Base-by-base conservation (phyloP, 2,329 filamentous ascomycete species). In the Rhinocladiella mackenziei region DNA sequence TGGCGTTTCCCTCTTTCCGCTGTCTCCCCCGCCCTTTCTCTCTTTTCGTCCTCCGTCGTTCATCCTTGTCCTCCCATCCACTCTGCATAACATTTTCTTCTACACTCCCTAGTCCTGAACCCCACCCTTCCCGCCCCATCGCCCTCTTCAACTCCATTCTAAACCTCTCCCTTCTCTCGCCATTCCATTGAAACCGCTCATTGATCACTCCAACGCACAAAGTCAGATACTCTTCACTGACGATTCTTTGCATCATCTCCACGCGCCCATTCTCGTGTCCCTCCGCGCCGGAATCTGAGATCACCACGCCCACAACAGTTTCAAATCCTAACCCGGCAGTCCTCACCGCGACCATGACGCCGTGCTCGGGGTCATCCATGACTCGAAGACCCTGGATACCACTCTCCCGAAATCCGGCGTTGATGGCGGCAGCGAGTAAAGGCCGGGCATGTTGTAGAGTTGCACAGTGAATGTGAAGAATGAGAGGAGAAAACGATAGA, bases 361-460 rank as follows among this genome's bases (percentile, higher is more conserved):
- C 65, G 30, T 66, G 63, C 15, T 64, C 55, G 7, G 40, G 45
- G 13, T 61, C 61, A 26, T 66, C 62, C 17, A 71, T 54, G 23
- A 65, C 66, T 19, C 83, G 86, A 45, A 94, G 75, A 37, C 65
- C 65, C 50, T 71, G 69, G 5, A 91, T 83, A 13, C 91, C 91
- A 47, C 85, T 92, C 67, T 97, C 91, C 10, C 91, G 81, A 62
- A 96, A 96, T 0, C 91, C 91, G 3, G 88, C 84, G 56, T 81
- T 78, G 7, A 91, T 72, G 1, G 86, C 89, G 32, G 85, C 86
- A 8, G 81, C 75, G 10, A 95, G 75, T 13, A 94, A 73, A 6
- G 77, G 72, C 54, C 94, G 84, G 3, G 91, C 88, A 57, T 91
- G 79, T 9, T 76, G 66, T 0, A 81, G 72, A 0, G 86, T 91